phyloP scores from a whole-genome alignment of 208 protist species.

The Crithidia brevicula region DNA sequence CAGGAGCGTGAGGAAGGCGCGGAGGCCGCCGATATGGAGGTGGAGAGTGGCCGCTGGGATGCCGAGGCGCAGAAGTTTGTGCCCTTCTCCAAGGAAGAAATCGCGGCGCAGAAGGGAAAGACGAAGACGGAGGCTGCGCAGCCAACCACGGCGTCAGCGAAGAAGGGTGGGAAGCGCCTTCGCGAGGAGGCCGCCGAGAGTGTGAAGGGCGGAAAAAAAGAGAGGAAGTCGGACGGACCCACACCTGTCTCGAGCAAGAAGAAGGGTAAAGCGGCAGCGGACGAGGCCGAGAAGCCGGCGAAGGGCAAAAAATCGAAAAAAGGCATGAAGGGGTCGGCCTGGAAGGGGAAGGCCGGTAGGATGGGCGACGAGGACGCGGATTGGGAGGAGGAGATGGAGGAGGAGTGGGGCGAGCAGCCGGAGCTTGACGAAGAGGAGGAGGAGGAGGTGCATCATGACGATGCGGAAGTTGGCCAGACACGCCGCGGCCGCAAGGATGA shows the following conservation, averaged over 20 bases:
- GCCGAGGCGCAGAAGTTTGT: conserved; percentile 70
- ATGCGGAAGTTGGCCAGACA: no score
- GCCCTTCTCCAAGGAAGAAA: conserved; percentile 56
- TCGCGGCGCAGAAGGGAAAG: conserved; percentile 3
- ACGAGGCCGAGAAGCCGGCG: neutral
- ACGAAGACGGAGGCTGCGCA: conserved; percentile 3
- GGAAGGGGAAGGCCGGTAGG: neutral
- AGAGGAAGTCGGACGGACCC: neutral
- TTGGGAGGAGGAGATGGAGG: conserved; percentile 33
- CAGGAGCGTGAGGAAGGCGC: conserved; percentile 81
- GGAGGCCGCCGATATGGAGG: conserved; percentile 48
- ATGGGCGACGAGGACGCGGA: conserved; percentile 27
- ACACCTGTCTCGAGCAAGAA: conserved; percentile 15
- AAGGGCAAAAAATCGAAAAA: conserved; percentile 22
- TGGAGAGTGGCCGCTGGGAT: conserved; percentile 79
- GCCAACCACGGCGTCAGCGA: conserved; percentile 16
- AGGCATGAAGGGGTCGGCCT: neutral
- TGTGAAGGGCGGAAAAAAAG: conserved; percentile 2
- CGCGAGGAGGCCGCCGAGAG: conserved; percentile 22
- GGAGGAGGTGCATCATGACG: no score
- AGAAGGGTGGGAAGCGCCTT: conserved; percentile 27
- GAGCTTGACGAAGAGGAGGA: conserved; percentile 12
- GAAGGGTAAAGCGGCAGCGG: conserved; percentile 16
- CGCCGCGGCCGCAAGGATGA: conserved; percentile 56
- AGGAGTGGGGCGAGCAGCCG: conserved; percentile 14